Evolutionary conservation across 257 asterid genomes (phyloP).

Genomic region (Anisodus acutangulus): DNA sequence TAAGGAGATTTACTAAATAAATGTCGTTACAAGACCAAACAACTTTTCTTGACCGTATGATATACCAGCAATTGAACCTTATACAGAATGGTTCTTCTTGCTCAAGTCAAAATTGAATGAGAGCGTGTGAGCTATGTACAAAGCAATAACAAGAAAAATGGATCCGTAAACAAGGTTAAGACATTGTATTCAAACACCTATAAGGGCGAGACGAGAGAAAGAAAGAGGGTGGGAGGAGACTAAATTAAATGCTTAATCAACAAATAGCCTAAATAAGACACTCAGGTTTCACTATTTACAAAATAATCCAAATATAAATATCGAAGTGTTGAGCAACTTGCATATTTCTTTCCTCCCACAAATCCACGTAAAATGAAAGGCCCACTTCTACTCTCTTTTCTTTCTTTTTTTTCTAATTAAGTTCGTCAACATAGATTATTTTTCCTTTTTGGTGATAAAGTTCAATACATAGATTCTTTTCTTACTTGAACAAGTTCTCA

Average conservation of each 20-base stretch:
- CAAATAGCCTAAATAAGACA: not conserved
- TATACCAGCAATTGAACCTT: constrained; percentile 13
- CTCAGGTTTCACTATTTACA: not conserved
- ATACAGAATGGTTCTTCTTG: constrained; percentile 16
- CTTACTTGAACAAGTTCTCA: not conserved
- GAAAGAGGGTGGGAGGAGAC: not conserved
- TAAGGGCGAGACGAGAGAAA: not conserved
- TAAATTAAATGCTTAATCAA: constrained; percentile 8
- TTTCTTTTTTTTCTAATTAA: not conserved
- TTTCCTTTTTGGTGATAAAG: not conserved
- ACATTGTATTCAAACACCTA: not conserved
- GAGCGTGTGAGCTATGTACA: not conserved
- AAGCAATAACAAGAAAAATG: constrained; percentile 9
- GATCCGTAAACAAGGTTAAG: not conserved
- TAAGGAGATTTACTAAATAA: constrained; percentile 9
- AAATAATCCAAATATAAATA: not conserved
- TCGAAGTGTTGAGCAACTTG: not conserved
- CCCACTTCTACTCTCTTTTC: not conserved
- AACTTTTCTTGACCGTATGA: not conserved
- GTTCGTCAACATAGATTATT: not conserved
- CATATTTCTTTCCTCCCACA: not conserved
- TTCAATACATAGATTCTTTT: not conserved
- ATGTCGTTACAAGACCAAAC: not conserved
- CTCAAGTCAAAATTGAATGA: constrained; percentile 4
- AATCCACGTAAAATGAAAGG: constrained; percentile 1